phyloP scores from a whole-genome alignment of 768 basidiomycete species.

The Amanita rubescens region DNA sequence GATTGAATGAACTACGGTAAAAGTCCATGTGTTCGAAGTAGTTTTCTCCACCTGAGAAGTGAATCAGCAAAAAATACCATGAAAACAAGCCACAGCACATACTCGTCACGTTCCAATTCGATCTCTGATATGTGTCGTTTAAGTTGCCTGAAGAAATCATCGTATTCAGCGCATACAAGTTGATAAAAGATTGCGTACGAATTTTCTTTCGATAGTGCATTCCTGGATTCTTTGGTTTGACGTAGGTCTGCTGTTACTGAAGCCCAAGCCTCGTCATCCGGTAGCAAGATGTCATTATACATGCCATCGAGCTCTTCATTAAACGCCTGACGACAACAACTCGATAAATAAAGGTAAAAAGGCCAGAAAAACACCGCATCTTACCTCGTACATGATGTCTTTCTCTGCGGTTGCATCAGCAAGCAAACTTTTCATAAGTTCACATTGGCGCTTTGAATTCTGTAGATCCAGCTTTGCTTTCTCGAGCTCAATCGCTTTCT shows the following conservation, averaged over 20 bases:
- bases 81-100: conserved; percentile 21
- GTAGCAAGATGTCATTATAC: conserved; percentile 80
- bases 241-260: conserved; percentile 69
- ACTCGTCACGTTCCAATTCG: conserved; percentile 79
- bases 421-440: conserved; percentile 70
- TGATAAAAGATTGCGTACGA: conserved; percentile 41
- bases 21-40: conserved; percentile 46
- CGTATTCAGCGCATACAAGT: conserved; percentile 1
- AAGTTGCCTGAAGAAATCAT: conserved; percentile 43
- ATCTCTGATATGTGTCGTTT: conserved; percentile 63
- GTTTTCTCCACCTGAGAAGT: conserved; percentile 51
- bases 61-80: conserved; percentile 10
- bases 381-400: conserved; percentile 88
- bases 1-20: conserved; percentile 25
- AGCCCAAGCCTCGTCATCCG: conserved; percentile 77
- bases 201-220: conserved; percentile 71
- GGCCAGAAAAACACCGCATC: not conserved
- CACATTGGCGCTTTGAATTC: conserved; percentile 65
- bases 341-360: not conserved
- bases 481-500: conserved; percentile 63
- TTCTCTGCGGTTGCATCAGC: conserved; percentile 79
- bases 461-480: conserved; percentile 57
- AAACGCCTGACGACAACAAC: conserved; percentile 59
- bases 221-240: conserved; percentile 68
- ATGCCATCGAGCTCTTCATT: conserved; percentile 91